A percentile compares a stretch with the other conserved stretches of the same genome.
Evolutionary conservation across 305 asterid genomes (phyloP).

Genomic region (Euphrasia arctica): DNA sequence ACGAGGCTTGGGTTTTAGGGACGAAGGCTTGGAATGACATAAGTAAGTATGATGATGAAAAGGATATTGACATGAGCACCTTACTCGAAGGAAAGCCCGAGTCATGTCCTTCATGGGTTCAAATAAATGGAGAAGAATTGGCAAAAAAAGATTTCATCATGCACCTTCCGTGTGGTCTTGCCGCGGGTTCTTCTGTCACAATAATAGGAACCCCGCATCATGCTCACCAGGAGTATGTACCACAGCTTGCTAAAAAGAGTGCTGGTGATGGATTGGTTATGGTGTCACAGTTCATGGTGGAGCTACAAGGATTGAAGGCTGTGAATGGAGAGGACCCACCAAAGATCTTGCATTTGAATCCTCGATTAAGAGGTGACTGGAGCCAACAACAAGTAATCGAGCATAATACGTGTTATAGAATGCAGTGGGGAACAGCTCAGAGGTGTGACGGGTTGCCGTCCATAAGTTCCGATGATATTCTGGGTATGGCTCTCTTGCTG

Average conservation of each 20-base stretch:
- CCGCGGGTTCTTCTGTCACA: conserved; percentile 95
- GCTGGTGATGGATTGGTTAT: conserved; percentile 51
- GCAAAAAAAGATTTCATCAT: conserved; percentile 47
- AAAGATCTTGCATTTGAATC: conserved; percentile 92
- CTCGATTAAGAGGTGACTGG: conserved; percentile 98
- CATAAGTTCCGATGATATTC: conserved; percentile 71
- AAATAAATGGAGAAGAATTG: conserved; percentile 60
- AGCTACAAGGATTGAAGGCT: conserved; percentile 91
- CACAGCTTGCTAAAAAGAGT: conserved; percentile 60
- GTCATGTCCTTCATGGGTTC: conserved; percentile 90
- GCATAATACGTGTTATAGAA: conserved; percentile 95
- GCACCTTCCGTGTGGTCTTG: conserved; percentile 97
- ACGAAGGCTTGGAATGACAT: conserved; percentile 92
- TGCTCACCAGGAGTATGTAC: conserved; percentile 93
- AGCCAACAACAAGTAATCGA: conserved; percentile 90
- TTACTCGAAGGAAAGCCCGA: conserved; percentile 84
- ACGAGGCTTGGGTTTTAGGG: conserved; percentile 91
- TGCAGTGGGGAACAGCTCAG: conserved; percentile 97
- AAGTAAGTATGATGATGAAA: conserved; percentile 50
- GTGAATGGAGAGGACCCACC: conserved; percentile 99
- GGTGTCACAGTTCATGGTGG: conserved; percentile 91
- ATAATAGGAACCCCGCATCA: conserved; percentile 81
- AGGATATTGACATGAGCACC: conserved; percentile 57
- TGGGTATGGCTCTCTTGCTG: conserved; percentile 48
- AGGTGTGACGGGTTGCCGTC: conserved; percentile 94